Evolutionary conservation across 805 yeast genomes (phyloP).

Genomic region (Schwanniomyces pseudopolymorphus): DNA sequence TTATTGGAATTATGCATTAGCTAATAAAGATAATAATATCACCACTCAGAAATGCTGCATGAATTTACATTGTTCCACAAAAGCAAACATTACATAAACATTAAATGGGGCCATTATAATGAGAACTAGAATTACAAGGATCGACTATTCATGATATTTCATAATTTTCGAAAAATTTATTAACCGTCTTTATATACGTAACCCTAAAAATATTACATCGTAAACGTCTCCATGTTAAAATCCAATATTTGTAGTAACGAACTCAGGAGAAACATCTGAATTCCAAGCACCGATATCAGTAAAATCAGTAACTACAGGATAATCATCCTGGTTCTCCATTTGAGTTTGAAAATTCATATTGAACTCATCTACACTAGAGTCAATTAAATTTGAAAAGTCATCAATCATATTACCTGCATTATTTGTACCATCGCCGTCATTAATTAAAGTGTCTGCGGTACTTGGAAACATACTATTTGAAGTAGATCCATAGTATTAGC

Average conservation of each 20-base stretch:
- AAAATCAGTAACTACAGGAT: neutral
- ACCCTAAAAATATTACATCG: neutral
- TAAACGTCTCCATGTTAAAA: neutral
- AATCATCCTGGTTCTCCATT: neutral
- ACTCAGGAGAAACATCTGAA: constrained; percentile 4
- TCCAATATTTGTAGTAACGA: constrained; percentile 3
- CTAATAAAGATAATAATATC: neutral
- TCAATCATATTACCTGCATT: neutral
- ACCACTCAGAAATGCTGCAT: neutral
- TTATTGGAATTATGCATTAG: neutral
- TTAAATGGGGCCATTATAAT: neutral
- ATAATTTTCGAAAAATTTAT: neutral
- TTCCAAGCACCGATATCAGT: neutral
- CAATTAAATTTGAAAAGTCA: constrained; percentile 4
- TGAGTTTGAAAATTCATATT: constrained; percentile 2
- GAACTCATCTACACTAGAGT: constrained; percentile 1
- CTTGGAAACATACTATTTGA: neutral
- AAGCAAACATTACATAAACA: neutral
- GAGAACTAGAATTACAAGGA: neutral
- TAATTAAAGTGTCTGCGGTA: neutral
- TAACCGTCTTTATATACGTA: neutral
- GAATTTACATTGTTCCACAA: neutral
- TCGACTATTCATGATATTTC: no score
- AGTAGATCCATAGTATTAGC: neutral
- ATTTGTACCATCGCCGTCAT: neutral